A percentile compares a stretch with the other conserved stretches of the same genome.
These are phyloP conservation scores for Coniochaeta sp. DNA, from an alignment of 2,329 filamentous ascomycete species.

Conservation along the genomic window DNA sequence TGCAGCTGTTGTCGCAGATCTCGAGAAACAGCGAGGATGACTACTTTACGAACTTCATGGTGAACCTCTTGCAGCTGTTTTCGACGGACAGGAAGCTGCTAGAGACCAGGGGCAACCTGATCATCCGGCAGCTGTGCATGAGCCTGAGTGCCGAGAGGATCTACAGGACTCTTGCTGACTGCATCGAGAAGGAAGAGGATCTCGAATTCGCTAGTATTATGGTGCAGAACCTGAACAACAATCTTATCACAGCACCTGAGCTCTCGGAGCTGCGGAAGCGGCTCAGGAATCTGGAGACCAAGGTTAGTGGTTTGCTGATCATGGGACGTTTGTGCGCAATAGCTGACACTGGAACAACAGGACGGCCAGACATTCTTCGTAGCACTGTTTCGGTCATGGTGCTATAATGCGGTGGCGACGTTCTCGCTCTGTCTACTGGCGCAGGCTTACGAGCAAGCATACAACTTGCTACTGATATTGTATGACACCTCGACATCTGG, in stretches of 20 bases:
- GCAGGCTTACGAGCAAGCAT: slow-evolving; percentile 96
- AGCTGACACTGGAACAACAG: slow-evolving; percentile 29
- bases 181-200: slow-evolving; percentile 95
- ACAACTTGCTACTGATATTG: slow-evolving; percentile 94
- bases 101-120: slow-evolving; percentile 89
- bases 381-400: slow-evolving; percentile 92
- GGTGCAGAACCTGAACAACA: slow-evolving; percentile 99
- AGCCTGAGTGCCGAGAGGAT: slow-evolving; percentile 92
- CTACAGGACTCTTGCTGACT: slow-evolving; percentile 91
- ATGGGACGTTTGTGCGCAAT: not conserved
- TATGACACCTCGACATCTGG: slow-evolving; percentile 34
- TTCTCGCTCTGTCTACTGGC: slow-evolving; percentile 93
- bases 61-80: slow-evolving; percentile 89
- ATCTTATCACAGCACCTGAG: slow-evolving; percentile 94
- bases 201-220: slow-evolving; percentile 98
- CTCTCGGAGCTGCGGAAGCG: slow-evolving; percentile 84
- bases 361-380: slow-evolving; percentile 96
- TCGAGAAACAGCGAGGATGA: slow-evolving; percentile 94
- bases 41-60: slow-evolving; percentile 98
- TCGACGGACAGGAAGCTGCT: slow-evolving; percentile 87
- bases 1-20: slow-evolving; percentile 91
- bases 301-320: slow-evolving; percentile 40
- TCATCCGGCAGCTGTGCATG: slow-evolving; percentile 90
- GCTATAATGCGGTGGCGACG: slow-evolving; percentile 94
- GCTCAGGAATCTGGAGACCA: slow-evolving; percentile 82